phyloP scores from a whole-genome alignment of 768 basidiomycete genomes.

The Boletus insuetus region DNA sequence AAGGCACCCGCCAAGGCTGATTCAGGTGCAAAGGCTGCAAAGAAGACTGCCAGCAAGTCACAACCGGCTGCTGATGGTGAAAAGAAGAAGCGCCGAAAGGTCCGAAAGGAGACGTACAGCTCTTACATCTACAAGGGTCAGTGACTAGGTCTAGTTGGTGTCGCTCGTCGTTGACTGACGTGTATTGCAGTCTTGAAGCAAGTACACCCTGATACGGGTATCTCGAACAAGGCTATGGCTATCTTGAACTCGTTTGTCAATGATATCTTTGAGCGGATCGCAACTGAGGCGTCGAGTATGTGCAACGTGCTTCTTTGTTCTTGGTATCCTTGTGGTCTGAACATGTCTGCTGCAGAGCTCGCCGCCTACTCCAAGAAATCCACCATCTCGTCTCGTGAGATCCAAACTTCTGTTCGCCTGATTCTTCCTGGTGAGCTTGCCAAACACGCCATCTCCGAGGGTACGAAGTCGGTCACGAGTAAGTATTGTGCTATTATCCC shows the following conservation, averaged over 20 bases:
- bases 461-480: conserved; percentile 73
- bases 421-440: conserved; percentile 85
- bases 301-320: conserved; percentile 2
- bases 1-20: conserved; percentile 53
- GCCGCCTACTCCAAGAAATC: conserved; percentile 88
- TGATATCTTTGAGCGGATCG: conserved; percentile 81
- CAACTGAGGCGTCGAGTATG: conserved; percentile 68
- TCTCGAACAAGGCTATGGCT: conserved; percentile 87
- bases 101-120: conserved; percentile 79
- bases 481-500: conserved; percentile 21
- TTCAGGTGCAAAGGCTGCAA: conserved; percentile 49
- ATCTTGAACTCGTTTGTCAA: conserved; percentile 84
- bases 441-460: conserved; percentile 88
- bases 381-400: conserved; percentile 88
- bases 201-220: conserved; percentile 92
- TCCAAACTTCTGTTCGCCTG: conserved; percentile 80
- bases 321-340: neutral
- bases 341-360: conserved; percentile 48
- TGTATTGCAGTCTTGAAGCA: conserved; percentile 70
- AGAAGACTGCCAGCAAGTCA: conserved; percentile 60
- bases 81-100: conserved; percentile 80
- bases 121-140: conserved; percentile 83
- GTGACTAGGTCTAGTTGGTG: conserved; percentile 4
- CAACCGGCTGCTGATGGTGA: conserved; percentile 53
- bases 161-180: neutral